Conservation (phyloP, 176 grass and related monocot genomes). For the Guadua angustifolia region DNA sequence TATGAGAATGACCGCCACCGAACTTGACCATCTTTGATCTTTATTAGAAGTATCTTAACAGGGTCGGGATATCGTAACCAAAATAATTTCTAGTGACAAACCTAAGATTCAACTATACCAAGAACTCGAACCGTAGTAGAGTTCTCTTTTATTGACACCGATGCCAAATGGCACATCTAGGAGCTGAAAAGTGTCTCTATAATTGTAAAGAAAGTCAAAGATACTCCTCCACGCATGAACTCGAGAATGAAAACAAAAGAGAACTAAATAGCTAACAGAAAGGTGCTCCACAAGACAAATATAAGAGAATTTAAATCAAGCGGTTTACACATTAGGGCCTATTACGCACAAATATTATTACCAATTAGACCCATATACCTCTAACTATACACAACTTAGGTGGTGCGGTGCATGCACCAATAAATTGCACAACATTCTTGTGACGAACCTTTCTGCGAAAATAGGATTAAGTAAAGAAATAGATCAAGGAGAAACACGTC, state of each 20-base stretch:
- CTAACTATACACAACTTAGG: slow-evolving; percentile 92
- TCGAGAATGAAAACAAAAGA: slow-evolving; percentile 48
- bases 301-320: not conserved
- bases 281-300: slow-evolving; percentile 13
- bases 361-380: slow-evolving; percentile 51
- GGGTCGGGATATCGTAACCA: not conserved
- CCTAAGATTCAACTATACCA: slow-evolving; percentile 9
- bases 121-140: not conserved
- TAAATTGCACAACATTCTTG: slow-evolving; percentile 99
- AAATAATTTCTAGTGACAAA: not conserved
- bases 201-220: slow-evolving; percentile 87
- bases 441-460: slow-evolving; percentile 91
- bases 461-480: slow-evolving; percentile 26
- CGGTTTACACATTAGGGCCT: not conserved
- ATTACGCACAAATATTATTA: not conserved
- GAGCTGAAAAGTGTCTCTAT: slow-evolving; percentile 67
- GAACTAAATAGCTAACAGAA: slow-evolving; percentile 33
- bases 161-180: no score
- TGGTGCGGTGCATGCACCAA: slow-evolving; percentile 84
- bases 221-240: slow-evolving; percentile 95
- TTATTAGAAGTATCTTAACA: not conserved
- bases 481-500: slow-evolving; percentile 26
- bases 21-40: slow-evolving; percentile 22
- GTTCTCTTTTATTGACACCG: slow-evolving; percentile 1
- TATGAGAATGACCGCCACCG: not conserved